These are phyloP conservation scores for Agastache rugosa DNA, from an alignment of 257 asterid genomes.

Conservation along the genomic window DNA sequence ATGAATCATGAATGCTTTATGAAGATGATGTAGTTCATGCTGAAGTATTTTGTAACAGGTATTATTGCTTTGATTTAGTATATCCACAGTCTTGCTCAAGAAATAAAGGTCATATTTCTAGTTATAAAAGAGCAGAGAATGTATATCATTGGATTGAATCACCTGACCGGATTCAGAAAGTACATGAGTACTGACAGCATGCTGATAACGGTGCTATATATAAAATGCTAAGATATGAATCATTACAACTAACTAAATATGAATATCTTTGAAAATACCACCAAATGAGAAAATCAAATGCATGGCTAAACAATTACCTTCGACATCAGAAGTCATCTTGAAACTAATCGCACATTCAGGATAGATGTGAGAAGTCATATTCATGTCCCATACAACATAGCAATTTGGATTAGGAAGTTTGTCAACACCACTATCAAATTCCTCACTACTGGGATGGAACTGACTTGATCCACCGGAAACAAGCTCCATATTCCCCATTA, in stretches of 20 bases:
- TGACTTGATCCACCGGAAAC: conserved; percentile 77
- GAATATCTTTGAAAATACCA: conserved; percentile 12
- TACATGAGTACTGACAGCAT: conserved; percentile 7
- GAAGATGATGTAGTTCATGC: background rate
- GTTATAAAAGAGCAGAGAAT: background rate
- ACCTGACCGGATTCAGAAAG: background rate
- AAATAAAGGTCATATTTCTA: background rate
- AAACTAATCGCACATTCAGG: conserved; percentile 87
- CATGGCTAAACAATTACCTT: conserved; percentile 47
- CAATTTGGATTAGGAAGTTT: conserved; percentile 67
- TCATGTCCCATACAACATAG: conserved; percentile 85
- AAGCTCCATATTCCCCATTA: conserved; percentile 72
- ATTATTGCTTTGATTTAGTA: conserved; percentile 16
- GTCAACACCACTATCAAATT: conserved; percentile 93
- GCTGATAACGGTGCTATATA: background rate
- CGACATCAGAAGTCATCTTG: conserved; percentile 66
- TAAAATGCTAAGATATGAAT: conserved; percentile 9
- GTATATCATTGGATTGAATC: background rate
- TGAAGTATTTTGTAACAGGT: background rate
- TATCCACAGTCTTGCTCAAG: conserved; percentile 2
- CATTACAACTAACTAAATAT: background rate
- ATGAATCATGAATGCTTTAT: background rate
- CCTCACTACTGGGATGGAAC: conserved; percentile 86
- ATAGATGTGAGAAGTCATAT: conserved; percentile 75
- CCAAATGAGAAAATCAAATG: conserved; percentile 12